phyloP scores from a whole-genome alignment of 768 basidiomycete species.

The Steccherinum ochraceum region DNA sequence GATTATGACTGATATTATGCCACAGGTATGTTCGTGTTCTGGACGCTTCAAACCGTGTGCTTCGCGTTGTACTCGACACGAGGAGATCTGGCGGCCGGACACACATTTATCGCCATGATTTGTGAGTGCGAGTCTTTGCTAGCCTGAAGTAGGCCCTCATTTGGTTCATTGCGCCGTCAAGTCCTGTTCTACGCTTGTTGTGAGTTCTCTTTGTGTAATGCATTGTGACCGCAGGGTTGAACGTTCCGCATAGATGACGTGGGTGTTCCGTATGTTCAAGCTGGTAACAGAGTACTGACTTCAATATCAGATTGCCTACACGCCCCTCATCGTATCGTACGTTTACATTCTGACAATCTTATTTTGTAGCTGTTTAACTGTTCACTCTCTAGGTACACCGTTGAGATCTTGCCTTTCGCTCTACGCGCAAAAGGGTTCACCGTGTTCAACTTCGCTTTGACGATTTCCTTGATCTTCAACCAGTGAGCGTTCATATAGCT shows the following conservation, averaged over 20 bases:
- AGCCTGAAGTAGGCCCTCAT: not conserved
- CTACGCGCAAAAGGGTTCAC: constrained; percentile 44
- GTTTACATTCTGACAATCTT: constrained; percentile 6
- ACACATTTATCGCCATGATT: constrained; percentile 41
- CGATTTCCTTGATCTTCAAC: constrained; percentile 42
- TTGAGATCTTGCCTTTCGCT: constrained; percentile 45
- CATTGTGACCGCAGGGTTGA: too few species aligned
- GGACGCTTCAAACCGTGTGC: constrained; percentile 32
- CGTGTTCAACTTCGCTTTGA: constrained; percentile 39
- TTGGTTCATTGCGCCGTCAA: too few species aligned
- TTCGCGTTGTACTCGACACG: constrained; percentile 24
- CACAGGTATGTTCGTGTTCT: constrained; percentile 33
- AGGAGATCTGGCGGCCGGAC: constrained; percentile 24
- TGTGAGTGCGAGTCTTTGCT: too few species aligned
- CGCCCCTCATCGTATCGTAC: constrained; percentile 33
- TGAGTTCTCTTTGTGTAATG: constrained; percentile 16
- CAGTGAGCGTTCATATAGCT: constrained; percentile 30
- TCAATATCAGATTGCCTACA: constrained; percentile 27
- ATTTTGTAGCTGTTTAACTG: not conserved
- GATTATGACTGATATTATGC: constrained; percentile 13
- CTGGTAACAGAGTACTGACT: too few species aligned
- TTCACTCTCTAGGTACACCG: constrained; percentile 27
- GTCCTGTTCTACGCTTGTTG: constrained; percentile 36
- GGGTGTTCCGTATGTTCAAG: too few species aligned
- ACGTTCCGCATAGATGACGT: too few species aligned